Percentiles rank a stretch among this genome's conserved stretches.
phyloP scores from a whole-genome alignment of 345 rosid species.

The Brassica carinata region DNA sequence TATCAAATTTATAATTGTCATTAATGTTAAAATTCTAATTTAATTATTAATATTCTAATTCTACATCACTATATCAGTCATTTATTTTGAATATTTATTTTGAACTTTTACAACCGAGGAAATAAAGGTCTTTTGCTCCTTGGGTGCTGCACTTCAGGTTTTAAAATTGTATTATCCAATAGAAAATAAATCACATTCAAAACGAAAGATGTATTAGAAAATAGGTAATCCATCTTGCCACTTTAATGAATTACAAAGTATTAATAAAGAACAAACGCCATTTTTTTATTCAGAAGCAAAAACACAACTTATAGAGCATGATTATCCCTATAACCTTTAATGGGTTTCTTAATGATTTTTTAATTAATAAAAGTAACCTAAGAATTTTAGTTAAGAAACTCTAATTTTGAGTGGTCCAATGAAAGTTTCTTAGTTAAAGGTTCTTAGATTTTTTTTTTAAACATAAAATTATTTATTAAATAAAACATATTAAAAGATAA shows the following conservation, averaged over 20 bases:
- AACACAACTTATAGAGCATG: not conserved
- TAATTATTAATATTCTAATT: not conserved
- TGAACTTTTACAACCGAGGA: not conserved
- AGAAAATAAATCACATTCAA: not conserved
- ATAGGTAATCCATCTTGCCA: not conserved
- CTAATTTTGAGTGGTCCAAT: no score
- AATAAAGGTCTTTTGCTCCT: not conserved
- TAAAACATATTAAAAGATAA: no score
- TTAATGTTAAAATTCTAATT: not conserved
- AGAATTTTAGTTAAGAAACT: no score
- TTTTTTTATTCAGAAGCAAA: not conserved
- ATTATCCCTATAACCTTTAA: no score
- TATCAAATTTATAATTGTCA: not conserved
- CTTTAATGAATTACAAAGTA: not conserved
- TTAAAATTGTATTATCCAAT: not conserved
- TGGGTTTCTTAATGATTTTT: no score
- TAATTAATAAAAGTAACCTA: no score
- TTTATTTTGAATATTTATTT: not conserved
- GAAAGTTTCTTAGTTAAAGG: no score
- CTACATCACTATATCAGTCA: not conserved
- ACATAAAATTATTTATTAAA: no score
- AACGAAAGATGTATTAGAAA: not conserved
- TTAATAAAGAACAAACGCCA: not conserved
- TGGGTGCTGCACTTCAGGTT: not conserved
- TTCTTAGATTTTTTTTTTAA: no score